A percentile compares a stretch with the other conserved stretches of the same genome.
phyloP scores from a whole-genome alignment of 257 asterid genomes.

The Nicotiana knightiana region DNA sequence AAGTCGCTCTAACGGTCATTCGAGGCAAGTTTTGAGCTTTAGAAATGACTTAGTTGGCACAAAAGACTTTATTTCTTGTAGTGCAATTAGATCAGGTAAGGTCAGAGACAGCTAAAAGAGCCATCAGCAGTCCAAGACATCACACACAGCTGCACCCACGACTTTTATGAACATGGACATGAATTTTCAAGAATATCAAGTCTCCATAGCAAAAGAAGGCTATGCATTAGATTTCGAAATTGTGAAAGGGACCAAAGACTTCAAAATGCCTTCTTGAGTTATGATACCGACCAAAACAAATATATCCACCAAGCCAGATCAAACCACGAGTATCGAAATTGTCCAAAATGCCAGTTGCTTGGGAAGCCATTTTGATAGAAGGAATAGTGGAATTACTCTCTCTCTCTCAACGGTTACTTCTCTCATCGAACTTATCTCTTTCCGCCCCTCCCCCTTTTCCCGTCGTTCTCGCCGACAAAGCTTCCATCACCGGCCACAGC shows the following conservation, averaged over 20 bases:
- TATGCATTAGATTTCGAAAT: neutral
- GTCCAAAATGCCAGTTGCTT: neutral
- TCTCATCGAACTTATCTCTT: too few species aligned
- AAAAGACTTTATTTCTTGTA: too few species aligned
- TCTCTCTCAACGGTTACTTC: too few species aligned
- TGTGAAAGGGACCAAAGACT: neutral
- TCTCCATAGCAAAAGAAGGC: neutral
- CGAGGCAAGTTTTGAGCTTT: too few species aligned
- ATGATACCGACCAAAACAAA: neutral
- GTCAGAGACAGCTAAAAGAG: neutral
- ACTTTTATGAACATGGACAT: neutral
- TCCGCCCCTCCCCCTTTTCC: too few species aligned
- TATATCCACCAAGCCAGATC: neutral
- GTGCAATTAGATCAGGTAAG: neutral
- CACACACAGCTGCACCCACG: neutral
- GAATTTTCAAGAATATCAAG: neutral
- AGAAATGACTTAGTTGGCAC: too few species aligned
- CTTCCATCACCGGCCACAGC: too few species aligned
- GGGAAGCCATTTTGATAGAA: too few species aligned
- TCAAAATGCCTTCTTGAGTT: neutral
- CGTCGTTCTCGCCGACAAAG: too few species aligned
- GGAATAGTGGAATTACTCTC: too few species aligned
- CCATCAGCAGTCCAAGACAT: neutral
- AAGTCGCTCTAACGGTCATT: too few species aligned
- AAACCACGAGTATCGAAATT: neutral